Evolutionary conservation across 2,329 filamentous ascomycete genomes (phyloP).

Genomic region (Clonostachys sp.): DNA sequence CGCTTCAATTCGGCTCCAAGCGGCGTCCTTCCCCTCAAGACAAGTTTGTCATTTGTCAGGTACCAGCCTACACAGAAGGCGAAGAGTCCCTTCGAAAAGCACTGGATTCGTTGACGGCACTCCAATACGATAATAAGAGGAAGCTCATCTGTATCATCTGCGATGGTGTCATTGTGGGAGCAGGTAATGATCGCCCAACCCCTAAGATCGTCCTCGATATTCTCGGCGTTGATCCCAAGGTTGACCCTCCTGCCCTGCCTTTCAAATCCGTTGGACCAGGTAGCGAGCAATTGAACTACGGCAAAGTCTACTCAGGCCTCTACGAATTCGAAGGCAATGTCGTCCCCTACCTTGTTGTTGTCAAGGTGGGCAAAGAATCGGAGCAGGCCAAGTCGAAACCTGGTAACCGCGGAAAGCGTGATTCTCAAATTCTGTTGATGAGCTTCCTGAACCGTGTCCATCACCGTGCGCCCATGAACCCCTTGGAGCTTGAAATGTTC

Average conservation of each 20-base stretch:
- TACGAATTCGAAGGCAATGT: slow-evolving; percentile 98
- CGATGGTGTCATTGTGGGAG: slow-evolving; percentile 94
- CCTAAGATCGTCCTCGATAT: slow-evolving; percentile 98
- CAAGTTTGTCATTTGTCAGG: slow-evolving; percentile 98
- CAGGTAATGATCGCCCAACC: slow-evolving; percentile 92
- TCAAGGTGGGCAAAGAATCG: slow-evolving; percentile 96
- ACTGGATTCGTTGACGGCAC: slow-evolving; percentile 86
- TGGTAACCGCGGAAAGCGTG: slow-evolving; percentile 96
- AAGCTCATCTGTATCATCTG: slow-evolving; percentile 97
- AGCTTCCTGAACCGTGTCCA: slow-evolving; percentile 98
- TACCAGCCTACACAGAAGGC: slow-evolving; percentile 95
- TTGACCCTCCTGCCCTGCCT: slow-evolving; percentile 87
- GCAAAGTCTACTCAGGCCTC: slow-evolving; percentile 95
- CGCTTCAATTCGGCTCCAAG: slow-evolving; percentile 90
- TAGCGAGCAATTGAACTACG: slow-evolving; percentile 93
- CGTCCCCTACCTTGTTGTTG: slow-evolving; percentile 90
- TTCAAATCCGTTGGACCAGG: slow-evolving; percentile 91
- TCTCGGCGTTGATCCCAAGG: slow-evolving; percentile 92
- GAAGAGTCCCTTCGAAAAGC: slow-evolving; percentile 93
- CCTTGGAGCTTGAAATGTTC: slow-evolving; percentile 95
- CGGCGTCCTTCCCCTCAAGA: slow-evolving; percentile 85
- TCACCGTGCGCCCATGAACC: slow-evolving; percentile 89
- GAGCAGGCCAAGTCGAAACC: slow-evolving; percentile 89
- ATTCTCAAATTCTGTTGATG: slow-evolving; percentile 93
- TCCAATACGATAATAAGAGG: slow-evolving; percentile 97